A percentile compares a stretch with the other conserved stretches of the same genome.
Evolutionary conservation across 306 rosid genomes (phyloP).

Genomic region (Acmispon strigosus): DNA sequence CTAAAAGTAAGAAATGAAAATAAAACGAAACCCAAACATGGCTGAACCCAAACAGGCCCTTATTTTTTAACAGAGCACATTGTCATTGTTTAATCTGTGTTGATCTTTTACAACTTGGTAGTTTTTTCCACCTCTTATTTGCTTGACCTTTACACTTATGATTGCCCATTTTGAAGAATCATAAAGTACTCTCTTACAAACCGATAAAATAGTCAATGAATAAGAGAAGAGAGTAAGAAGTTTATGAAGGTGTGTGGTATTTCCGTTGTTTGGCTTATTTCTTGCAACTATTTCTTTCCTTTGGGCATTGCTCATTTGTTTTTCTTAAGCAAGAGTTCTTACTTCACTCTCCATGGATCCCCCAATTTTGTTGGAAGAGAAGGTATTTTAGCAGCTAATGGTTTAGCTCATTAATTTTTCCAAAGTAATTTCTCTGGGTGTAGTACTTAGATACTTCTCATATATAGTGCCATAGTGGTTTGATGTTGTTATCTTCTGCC

Average conservation of each 20-base stretch:
- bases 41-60: too few relatives aligned
- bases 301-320: background rate
- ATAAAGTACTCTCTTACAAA: background rate
- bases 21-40: too few relatives aligned
- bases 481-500: background rate
- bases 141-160: background rate
- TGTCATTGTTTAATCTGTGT: background rate
- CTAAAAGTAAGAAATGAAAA: too few relatives aligned
- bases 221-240: slow-evolving; percentile 11
- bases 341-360: background rate
- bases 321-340: slow-evolving; percentile 2
- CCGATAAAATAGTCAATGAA: background rate
- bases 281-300: background rate
- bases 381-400: background rate
- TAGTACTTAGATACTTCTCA: background rate
- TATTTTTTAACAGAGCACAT: background rate
- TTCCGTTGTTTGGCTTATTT: too few relatives aligned
- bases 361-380: background rate
- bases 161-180: slow-evolving; percentile 16
- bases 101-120: slow-evolving; percentile 7
- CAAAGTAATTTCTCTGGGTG: background rate
- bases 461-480: background rate
- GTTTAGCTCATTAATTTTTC: background rate
- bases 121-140: background rate
- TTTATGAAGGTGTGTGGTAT: slow-evolving; percentile 10